Conservation (phyloP, 139 green algal genomes). For the Chlamydomonas applanata region DNA sequence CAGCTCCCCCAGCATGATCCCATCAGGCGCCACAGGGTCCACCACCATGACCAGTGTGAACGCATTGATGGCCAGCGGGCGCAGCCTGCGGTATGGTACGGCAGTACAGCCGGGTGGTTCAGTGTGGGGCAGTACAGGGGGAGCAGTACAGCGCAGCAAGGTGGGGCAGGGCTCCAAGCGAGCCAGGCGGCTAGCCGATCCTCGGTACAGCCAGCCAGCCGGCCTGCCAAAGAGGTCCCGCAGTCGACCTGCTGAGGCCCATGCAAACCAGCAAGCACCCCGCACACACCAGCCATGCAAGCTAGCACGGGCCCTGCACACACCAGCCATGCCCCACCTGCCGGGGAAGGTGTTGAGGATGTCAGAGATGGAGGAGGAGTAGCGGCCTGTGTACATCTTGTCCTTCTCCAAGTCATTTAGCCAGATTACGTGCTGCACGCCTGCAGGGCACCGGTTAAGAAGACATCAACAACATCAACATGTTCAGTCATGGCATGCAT, state of each 20-base stretch:
- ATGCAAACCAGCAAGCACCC: background rate
- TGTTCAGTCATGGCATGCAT: too few relatives aligned
- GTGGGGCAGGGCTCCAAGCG: too few relatives aligned
- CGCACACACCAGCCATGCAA: background rate
- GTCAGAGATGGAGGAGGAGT: constrained; percentile 21
- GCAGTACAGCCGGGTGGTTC: background rate
- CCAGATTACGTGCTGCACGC: constrained; percentile 46
- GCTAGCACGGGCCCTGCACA: background rate
- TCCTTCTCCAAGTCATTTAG: constrained; percentile 89
- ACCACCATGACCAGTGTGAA: constrained; percentile 65
- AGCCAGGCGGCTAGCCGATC: too few relatives aligned
- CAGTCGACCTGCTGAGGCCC: too few relatives aligned
- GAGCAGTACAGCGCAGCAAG: background rate
- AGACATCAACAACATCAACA: too few relatives aligned
- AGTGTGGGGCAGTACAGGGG: too few relatives aligned
- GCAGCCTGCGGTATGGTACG: constrained; percentile 33
- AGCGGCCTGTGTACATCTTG: constrained; percentile 24
- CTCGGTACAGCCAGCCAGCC: too few relatives aligned
- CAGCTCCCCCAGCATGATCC: constrained; percentile 26
- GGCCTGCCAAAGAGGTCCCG: too few relatives aligned
- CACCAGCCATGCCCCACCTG: constrained; percentile 23
- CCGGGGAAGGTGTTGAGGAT: constrained; percentile 64
- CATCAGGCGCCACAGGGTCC: constrained; percentile 49
- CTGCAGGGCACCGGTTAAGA: too few relatives aligned
- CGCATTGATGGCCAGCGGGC: constrained; percentile 65